A percentile compares a stretch with the other conserved stretches of the same genome.
Conservation (phyloP, 2,329 filamentous ascomycete genomes). For the Ascocoryne sarcoides region DNA sequence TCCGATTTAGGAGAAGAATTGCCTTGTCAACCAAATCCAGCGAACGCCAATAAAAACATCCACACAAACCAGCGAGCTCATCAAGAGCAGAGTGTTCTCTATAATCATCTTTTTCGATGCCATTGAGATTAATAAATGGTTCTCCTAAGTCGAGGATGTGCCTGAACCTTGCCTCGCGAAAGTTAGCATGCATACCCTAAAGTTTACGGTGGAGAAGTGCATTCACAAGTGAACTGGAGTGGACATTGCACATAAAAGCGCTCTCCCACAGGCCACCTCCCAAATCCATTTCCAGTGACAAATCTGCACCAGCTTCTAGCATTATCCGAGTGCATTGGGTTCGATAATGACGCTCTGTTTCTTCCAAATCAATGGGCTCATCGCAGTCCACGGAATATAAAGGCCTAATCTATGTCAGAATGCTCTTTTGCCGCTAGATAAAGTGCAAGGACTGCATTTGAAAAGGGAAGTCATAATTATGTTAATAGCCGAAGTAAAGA, state of each 20-base stretch:
- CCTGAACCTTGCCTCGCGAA: constrained; percentile 4
- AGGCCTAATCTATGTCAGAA: constrained; percentile 7
- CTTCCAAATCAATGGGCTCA: background rate
- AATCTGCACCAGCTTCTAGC: constrained; percentile 10
- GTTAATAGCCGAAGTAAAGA: constrained; percentile 1
- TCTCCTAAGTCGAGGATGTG: constrained; percentile 10
- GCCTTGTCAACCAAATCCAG: constrained; percentile 13
- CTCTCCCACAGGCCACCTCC: background rate
- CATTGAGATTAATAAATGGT: constrained; percentile 5
- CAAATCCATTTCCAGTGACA: background rate
- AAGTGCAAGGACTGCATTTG: constrained; percentile 1
- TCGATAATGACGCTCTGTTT: background rate
- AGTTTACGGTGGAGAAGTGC: constrained; percentile 1
- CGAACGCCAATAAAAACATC: background rate
- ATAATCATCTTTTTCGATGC: background rate
- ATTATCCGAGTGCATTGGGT: constrained; percentile 7
- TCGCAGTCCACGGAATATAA: background rate
- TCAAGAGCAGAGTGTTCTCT: constrained; percentile 1
- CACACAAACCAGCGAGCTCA: constrained; percentile 4
- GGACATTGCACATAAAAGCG: background rate
- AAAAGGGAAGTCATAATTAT: constrained; percentile 1
- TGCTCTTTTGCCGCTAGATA: background rate
- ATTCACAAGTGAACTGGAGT: constrained; percentile 1
- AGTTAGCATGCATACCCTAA: constrained; percentile 5
- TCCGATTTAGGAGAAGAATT: constrained; percentile 11